Base-by-base conservation (phyloP, 2,329 filamentous ascomycete genomes). In the Talaromyces sp. region DNA sequence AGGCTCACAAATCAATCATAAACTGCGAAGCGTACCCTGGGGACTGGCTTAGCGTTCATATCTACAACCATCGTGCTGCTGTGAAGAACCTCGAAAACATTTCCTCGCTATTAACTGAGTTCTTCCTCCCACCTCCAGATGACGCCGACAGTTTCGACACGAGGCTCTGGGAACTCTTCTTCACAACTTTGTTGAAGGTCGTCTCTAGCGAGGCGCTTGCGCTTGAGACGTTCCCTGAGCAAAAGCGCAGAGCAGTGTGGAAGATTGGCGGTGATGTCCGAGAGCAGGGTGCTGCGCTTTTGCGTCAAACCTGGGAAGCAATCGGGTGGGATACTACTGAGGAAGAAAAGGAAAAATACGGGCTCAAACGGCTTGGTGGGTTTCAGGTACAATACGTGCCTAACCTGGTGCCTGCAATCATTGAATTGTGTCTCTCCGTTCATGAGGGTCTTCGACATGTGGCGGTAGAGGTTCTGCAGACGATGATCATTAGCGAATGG, bases 311-410 rank as follows among this genome's bases (percentile, higher is more conserved):
- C 6, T 99, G 95, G 95, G 91, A 96, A 71, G 90, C 92, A 19
- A 96, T 99, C 63, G 95, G 96, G 13, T 99, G 95, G 95, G 93
- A 99, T 68, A 91, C 91, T 0, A 90, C 84, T 32, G 75, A 82
- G 1, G 93, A 98, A 62, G 93, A 97, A 71, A 84, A 85, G 64
- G 81, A 83, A 60, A 84, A 88, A 27, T 98, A 93, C 69, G 89
- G 89, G 0, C 78, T 98, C 59, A 81, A 85, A 58, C 93, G 89
- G 73, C 89, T 98, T 81, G 96, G 95, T 61, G 95, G 95, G 1
- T 99, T 97, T 70, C 95, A 99, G 76, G 95, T 99, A 21, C 95
- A 98, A 77, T 99, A 98, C 73, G 95, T 99, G 31, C 95, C 96
- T 6, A 88, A 89, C 13, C 82, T 99, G 6, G 92, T 99, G 8